Percentiles rank a stretch among this genome's conserved stretches.
Conservation (phyloP, 148 eudicot genomes). For the Mesembryanthemum crystallinum region DNA sequence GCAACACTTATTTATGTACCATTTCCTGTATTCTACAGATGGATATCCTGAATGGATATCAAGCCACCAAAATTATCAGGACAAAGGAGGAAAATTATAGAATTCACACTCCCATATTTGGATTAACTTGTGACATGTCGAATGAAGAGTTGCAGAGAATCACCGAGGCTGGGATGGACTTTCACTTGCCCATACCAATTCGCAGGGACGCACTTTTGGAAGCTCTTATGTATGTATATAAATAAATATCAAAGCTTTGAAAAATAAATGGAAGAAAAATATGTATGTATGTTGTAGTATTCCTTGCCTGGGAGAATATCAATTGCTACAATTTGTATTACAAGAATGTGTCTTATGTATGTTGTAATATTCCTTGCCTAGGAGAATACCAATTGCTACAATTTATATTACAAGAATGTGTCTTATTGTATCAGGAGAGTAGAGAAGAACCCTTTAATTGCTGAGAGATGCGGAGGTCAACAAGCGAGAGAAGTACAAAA, state of each 20-base stretch:
- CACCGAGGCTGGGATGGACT: conserved; percentile 45
- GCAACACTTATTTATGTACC: neutral
- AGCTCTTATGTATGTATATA: conserved; percentile 19
- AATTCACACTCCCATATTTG: conserved; percentile 49
- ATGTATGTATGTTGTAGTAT: no score
- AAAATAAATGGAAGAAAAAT: no score
- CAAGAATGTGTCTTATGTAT: no score
- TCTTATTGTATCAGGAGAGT: conserved; percentile 1
- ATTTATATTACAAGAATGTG: no score
- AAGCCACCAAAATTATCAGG: conserved; percentile 49
- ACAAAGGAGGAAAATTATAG: conserved; percentile 42
- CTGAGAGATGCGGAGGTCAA: neutral
- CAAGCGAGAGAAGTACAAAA: neutral
- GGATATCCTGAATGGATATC: conserved; percentile 54
- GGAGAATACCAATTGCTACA: no score
- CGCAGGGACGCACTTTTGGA: conserved; percentile 28
- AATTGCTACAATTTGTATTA: no score
- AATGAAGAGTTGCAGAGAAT: conserved; percentile 38
- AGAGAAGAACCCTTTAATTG: conserved; percentile 13
- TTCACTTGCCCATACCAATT: conserved; percentile 42
- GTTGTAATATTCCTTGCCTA: no score
- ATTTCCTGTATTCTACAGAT: conserved; percentile 31
- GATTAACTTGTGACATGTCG: conserved; percentile 44
- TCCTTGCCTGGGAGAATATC: no score
- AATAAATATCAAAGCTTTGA: neutral